These are phyloP conservation scores for Scheffersomyces spartinae DNA, from an alignment of 805 yeast genomes.

Conservation along the genomic window DNA sequence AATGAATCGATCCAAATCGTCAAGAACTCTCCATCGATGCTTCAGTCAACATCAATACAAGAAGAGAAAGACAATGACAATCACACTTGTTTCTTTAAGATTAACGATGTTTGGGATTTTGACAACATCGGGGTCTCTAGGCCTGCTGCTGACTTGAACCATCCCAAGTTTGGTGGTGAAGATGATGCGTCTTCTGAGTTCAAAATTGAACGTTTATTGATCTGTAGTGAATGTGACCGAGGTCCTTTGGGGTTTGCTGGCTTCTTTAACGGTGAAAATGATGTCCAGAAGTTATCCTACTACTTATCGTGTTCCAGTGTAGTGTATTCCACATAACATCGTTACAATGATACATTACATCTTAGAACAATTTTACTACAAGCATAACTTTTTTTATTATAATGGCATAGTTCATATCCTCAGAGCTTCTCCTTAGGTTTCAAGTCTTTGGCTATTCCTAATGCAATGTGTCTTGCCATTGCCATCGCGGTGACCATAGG, in stretches of 20 bases:
- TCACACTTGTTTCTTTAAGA: conserved; percentile 21
- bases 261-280: conserved; percentile 13
- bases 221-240: conserved; percentile 68
- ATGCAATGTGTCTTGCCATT: conserved; percentile 30
- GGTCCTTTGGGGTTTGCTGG: conserved; percentile 72
- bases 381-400: too few species aligned
- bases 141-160: conserved; percentile 16
- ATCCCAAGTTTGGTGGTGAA: conserved; percentile 9
- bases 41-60: conserved; percentile 7
- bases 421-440: conserved; percentile 14
- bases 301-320: conserved; percentile 37
- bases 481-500: conserved; percentile 43
- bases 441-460: conserved; percentile 23
- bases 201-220: conserved; percentile 39
- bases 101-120: conserved; percentile 64
- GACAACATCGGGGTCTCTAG: conserved; percentile 70
- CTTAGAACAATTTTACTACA: too few species aligned
- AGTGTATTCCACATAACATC: too few species aligned
- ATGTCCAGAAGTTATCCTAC: conserved; percentile 28
- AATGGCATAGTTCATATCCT: conserved; percentile 1
- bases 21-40: conserved; percentile 20
- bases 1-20: conserved; percentile 5
- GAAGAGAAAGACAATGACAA: conserved; percentile 3
- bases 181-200: conserved; percentile 9
- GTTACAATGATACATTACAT: too few species aligned